These are phyloP conservation scores for Dalbergia oliveri DNA, from an alignment of 306 rosid genomes.

Conservation along the genomic window DNA sequence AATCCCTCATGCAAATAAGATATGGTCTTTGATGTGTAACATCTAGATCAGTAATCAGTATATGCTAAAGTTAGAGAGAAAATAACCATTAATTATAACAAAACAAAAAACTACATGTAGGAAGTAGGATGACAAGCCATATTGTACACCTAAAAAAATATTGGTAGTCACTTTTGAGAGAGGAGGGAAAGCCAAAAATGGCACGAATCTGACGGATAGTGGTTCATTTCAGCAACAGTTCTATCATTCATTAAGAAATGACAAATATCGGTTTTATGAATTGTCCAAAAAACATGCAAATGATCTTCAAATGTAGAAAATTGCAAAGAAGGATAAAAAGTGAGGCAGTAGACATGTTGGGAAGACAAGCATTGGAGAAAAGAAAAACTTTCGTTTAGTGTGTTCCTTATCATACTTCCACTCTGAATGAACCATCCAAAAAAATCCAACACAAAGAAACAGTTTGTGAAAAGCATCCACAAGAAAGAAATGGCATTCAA, in stretches of 20 bases:
- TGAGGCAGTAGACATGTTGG: background rate
- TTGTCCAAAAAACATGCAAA: background rate
- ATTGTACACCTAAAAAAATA: background rate
- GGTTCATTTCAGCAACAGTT: constrained; percentile 3
- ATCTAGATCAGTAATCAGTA: constrained; percentile 36
- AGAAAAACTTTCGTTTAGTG: background rate
- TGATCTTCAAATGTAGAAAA: background rate
- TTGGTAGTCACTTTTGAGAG: background rate
- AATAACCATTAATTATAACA: background rate
- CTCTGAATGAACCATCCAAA: background rate
- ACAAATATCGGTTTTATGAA: background rate
- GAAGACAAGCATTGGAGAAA: background rate
- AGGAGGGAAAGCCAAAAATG: background rate
- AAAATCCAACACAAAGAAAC: background rate
- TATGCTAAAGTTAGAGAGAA: constrained; percentile 27
- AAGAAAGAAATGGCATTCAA: constrained; percentile 11
- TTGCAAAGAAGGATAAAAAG: no score
- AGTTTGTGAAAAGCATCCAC: background rate
- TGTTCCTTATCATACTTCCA: constrained; percentile 2
- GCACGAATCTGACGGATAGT: background rate
- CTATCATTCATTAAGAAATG: background rate
- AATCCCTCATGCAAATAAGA: constrained; percentile 40
- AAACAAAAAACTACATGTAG: background rate
- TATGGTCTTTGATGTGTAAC: background rate
- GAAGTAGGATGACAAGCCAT: background rate